phyloP scores from a whole-genome alignment of 495 filamentous ascomycete genomes.

The Pseudomonodictys pantanalensis region DNA sequence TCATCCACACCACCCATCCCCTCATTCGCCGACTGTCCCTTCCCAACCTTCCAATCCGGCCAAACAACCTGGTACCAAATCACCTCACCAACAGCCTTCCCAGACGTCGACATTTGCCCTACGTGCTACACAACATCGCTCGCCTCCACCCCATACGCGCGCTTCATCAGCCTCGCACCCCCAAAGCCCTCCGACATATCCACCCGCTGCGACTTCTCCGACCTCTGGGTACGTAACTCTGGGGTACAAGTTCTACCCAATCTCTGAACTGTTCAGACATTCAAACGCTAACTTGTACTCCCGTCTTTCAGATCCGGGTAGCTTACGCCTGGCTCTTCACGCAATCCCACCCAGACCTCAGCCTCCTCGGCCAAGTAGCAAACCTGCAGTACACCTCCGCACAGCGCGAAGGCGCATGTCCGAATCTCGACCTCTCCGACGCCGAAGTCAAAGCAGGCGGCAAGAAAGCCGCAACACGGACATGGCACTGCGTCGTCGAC shows the following conservation, averaged over 20 bases:
- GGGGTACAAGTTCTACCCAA: no score
- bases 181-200: not conserved
- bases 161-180: not conserved
- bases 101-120: slow-evolving; percentile 7
- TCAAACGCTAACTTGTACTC: no score
- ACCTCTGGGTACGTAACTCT: no score
- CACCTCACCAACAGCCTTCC: not conserved
- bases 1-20: not conserved
- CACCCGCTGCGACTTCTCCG: slow-evolving; percentile 1
- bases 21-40: not conserved
- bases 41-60: not conserved
- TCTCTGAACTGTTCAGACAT: no score
- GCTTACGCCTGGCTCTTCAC: slow-evolving; percentile 1
- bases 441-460: not conserved
- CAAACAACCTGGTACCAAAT: slow-evolving; percentile 2
- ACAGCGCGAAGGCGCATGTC: not conserved
- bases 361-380: not conserved
- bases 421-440: not conserved
- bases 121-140: slow-evolving; percentile 5
- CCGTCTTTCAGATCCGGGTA: not conserved
- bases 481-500: not conserved
- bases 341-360: not conserved
- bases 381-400: not conserved
- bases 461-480: not conserved
- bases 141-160: not conserved